Evolutionary conservation across 2,329 filamentous ascomycete species (phyloP), one percentile per base, ranked within the genome.

Genomic region (Alternaria infectoria): DNA sequence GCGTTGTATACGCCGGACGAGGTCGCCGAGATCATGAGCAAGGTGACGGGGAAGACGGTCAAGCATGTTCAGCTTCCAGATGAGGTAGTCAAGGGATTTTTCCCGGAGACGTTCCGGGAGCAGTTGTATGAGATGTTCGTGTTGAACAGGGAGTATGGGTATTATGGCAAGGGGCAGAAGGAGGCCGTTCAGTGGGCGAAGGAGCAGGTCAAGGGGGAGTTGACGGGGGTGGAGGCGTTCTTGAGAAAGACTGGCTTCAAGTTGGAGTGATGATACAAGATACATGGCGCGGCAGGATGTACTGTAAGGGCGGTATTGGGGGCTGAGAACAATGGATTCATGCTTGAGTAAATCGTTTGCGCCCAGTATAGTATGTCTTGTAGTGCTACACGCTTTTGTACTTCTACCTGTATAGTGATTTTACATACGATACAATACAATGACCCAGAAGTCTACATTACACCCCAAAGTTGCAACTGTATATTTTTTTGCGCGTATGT

Each of bases 1-100:
- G 76, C 76, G 5, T 79, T 83, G 54, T 77, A 78, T 62, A 83
- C 77, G 5, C 69, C 80, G 8, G 68, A 77, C 2, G 78, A 86
- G 26, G 75, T 85, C 2, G 79, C 78, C 6, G 70, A 74, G 4
- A 74, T 77, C 5, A 76, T 86, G 46, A 74, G 71, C 4, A 76
- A 77, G 54, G 78, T 80, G 3, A 81, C 80, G 0, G 83, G 84
- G 0, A 80, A 84, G 66, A 70, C 55, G 28, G 74, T 79, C 2
- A 67, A 11, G 56, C 65, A 71, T 64, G 51, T 67, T 25, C 61
- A 74, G 36, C 3, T 79, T 10, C 61, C 65, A 17, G 74, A 77
- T 59, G 74, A 78, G 52, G 61, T 71, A 15, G 70, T 69, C 21
- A 74, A 74, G 66, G 60, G 67, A 0, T 74, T 66, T 12, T 47